phyloP scores from a whole-genome alignment of 352 stramenopile genomes.

The Globisporangium acanthophoron region DNA sequence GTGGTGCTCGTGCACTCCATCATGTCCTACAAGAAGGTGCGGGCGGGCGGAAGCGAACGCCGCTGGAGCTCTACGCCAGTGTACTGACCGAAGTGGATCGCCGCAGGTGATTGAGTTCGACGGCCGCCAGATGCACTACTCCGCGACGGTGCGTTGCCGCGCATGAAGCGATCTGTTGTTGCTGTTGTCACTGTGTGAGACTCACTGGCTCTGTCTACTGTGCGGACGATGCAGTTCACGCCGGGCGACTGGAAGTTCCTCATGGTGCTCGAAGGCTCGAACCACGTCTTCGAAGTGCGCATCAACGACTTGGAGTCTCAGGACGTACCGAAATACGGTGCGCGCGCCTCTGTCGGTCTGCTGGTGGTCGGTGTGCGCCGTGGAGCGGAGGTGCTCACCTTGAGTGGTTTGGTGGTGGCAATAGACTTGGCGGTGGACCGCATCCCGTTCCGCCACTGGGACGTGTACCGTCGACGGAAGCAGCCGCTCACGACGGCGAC shows the following conservation, averaged over 20 bases:
- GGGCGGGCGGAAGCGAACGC: background rate
- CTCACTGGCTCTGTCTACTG: background rate
- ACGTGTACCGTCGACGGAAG: conserved; percentile 77
- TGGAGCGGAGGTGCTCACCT: background rate
- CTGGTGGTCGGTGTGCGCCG: background rate
- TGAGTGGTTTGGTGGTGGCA: background rate
- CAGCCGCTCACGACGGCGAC: conserved; percentile 27
- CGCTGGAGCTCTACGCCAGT: too few relatives aligned
- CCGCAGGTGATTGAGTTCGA: conserved; percentile 69
- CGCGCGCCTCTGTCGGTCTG: background rate
- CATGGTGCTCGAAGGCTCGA: conserved; percentile 74
- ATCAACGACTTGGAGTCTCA: conserved; percentile 77
- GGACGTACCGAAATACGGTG: conserved; percentile 86
- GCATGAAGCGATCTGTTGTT: background rate
- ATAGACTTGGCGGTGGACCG: conserved; percentile 74
- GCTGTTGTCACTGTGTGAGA: background rate
- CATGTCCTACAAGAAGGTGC: conserved; percentile 84
- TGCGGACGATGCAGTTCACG: conserved; percentile 29
- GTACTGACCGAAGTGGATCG: background rate
- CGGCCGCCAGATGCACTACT: conserved; percentile 79
- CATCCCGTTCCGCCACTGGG: conserved; percentile 77
- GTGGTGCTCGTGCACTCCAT: conserved; percentile 77
- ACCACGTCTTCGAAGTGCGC: conserved; percentile 74
- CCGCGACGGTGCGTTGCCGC: conserved; percentile 42
- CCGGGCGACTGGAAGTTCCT: conserved; percentile 73